Evolutionary conservation across 1,284 basidiomycete genomes (phyloP), one percentile per base, ranked within the genome.

Genomic region (Tremellales sp.): DNA sequence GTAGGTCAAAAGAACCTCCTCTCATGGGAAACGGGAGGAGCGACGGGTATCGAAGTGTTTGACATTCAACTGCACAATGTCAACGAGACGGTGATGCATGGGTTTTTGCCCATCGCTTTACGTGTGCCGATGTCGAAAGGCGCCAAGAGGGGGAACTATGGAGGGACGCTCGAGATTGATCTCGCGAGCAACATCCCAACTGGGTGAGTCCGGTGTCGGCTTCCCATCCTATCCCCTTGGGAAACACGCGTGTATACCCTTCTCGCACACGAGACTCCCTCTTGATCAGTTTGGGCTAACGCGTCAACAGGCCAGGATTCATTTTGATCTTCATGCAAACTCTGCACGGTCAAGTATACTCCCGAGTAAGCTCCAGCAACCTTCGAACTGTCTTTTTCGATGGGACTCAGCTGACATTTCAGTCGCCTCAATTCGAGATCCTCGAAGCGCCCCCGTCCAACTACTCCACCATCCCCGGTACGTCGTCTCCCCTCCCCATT

Each of bases 31-130:
- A 65, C 62, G 13, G 72, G 68, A 21, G 64, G 64, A 43, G 71
- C 65, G 23, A 65, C 67, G 0, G 72, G 72, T 48, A 63, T 75
- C 46, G 43, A 64, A 22, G 62, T 64, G 17, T 75, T 75, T 49
- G 72, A 74, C 54, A 64, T 75, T 42, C 67, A 74, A 57, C 58
- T 75, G 23, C 70, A 72, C 58, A 72, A 75, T 54, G 45, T 50
- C 23, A 68, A 73, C 49, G 52, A 56, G 40, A 58, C 52, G n/a
- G 57, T 73, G 51, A 67, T 75, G 68, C 51, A 58, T 22, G 73
- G 72, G 21, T 66, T 66, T 46, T 48, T 72, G 42, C 63, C 61
- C 22, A 58, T 75, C 29, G 73, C 72, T 4, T 51, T 66, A 42
- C 57, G 67, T 23, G 66, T 72, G 11, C 71, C 71, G 22, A 64